A percentile compares a stretch with the other conserved stretches of the same genome.
Evolutionary conservation across 1,284 basidiomycete species (phyloP).

Genomic region (Trametes sp.): DNA sequence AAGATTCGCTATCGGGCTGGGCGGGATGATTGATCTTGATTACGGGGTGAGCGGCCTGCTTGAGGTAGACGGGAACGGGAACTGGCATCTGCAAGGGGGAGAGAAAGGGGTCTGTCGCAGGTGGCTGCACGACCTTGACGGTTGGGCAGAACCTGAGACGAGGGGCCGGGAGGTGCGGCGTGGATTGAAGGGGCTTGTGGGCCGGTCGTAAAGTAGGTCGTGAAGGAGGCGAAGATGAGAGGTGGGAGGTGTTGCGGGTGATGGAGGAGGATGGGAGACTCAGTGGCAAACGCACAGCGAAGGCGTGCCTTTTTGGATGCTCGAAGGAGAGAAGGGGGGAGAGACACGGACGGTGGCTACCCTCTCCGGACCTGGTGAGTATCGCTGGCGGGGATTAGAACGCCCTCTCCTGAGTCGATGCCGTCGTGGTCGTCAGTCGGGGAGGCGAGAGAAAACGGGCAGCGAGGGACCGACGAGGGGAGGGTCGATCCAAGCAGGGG

Average conservation of each 20-base stretch:
- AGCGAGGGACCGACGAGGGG: constrained; percentile 50
- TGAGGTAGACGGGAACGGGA: constrained; percentile 70
- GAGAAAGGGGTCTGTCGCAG: constrained; percentile 40
- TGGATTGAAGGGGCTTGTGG: constrained; percentile 41
- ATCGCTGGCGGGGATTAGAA: constrained; percentile 39
- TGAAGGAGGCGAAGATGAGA: constrained; percentile 44
- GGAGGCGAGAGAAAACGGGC: constrained; percentile 43
- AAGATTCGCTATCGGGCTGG: constrained; percentile 50
- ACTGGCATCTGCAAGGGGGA: constrained; percentile 80
- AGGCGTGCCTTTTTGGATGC: constrained; percentile 85
- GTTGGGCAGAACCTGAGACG: constrained; percentile 33
- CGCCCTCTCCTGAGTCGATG: constrained; percentile 46
- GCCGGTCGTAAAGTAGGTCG: constrained; percentile 60
- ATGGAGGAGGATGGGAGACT: constrained; percentile 35
- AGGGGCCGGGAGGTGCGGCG: constrained; percentile 36
- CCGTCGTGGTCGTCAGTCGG: constrained; percentile 53
- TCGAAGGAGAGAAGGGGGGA: constrained; percentile 46
- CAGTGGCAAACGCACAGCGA: constrained; percentile 85
- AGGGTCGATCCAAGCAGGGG: constrained; percentile 53
- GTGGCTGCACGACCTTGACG: constrained; percentile 35
- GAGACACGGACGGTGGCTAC: constrained; percentile 40
- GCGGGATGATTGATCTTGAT: constrained; percentile 61
- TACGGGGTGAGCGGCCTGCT: constrained; percentile 66
- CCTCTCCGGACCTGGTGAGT: constrained; percentile 41
- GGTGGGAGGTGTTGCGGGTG: constrained; percentile 43